Evolutionary conservation across 495 filamentous ascomycete genomes (phyloP), one percentile per base, ranked within the genome.

Genomic region (Bryoglossum gracile): DNA sequence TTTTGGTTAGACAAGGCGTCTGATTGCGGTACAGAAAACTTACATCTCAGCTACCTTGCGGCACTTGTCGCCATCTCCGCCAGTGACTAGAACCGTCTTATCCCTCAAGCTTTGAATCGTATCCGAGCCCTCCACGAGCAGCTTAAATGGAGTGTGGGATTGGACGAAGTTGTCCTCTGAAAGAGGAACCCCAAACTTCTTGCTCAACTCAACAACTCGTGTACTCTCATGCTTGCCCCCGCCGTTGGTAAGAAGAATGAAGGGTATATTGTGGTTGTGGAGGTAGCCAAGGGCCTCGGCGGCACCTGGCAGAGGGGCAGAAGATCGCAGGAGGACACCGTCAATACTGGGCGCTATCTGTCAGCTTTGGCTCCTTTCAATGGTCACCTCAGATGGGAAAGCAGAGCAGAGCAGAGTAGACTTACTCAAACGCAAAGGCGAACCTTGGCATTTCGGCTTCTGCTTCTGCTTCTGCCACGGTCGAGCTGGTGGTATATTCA

Each of bases 311-410:
- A 95, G 80, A 8, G 89, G 82, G 45, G 77, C 78, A 0, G 83
- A 79, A 53, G 83, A 81, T 61, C 89, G 88, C n/a, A 95, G 74
- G 16, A 99, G 83, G 21, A 99, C 94, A 51, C 94, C 94, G 62
- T 99, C 92, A 60, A 97, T 94, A 64, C 58, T 61, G 45, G 11
- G 9, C 11, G 3, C 16, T 18, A 32, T 17, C 13, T 9, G 28
- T 57, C 24, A 52, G 49, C 39, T 24, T 28, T 23, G 18, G 25
- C n/a, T n/a, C n/a, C n/a, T n/a, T n/a, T n/a, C n/a, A n/a, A n/a
- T n/a, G n/a, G n/a, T n/a, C n/a, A n/a, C n/a, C n/a, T n/a, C n/a
- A n/a, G n/a, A n/a, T n/a, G n/a, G 21, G 2, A 36, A 9, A 32
- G 21, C 23, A 16, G 41, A 25, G 25, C 41, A n/a, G 2, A 17